phyloP scores from a whole-genome alignment of 495 filamentous ascomycete species.

The Neurospora sp. region DNA sequence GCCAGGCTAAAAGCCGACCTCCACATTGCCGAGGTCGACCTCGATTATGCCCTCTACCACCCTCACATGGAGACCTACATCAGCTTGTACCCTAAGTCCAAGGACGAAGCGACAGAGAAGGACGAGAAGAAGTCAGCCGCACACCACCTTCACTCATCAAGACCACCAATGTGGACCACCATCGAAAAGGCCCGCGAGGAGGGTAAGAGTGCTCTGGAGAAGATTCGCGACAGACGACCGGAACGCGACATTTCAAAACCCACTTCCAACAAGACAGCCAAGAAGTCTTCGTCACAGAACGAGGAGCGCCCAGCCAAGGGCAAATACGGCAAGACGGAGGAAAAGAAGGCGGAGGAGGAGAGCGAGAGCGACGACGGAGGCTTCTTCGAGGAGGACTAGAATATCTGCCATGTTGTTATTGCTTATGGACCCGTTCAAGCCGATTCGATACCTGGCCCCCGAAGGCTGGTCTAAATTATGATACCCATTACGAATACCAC shows the following conservation, averaged over 20 bases:
- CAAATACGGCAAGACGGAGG: background rate
- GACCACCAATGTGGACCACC: slow-evolving; percentile 55
- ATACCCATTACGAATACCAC: slow-evolving; percentile 9
- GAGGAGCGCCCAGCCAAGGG: background rate
- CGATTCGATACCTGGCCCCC: background rate
- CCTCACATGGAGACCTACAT: slow-evolving; percentile 73
- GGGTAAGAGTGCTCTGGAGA: slow-evolving; percentile 43
- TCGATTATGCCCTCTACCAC: slow-evolving; percentile 79
- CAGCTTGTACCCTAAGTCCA: slow-evolving; percentile 55
- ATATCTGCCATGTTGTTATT: background rate
- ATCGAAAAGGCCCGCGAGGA: slow-evolving; percentile 63
- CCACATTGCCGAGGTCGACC: slow-evolving; percentile 63
- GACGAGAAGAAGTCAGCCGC: slow-evolving; percentile 24
- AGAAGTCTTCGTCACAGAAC: background rate
- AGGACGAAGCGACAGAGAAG: background rate
- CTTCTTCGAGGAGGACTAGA: slow-evolving; percentile 24
- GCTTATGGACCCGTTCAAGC: background rate
- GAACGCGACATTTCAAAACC: background rate
- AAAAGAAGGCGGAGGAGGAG: slow-evolving; percentile 2
- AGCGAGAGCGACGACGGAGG: slow-evolving; percentile 18
- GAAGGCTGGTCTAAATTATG: slow-evolving; percentile 3
- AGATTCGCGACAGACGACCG: slow-evolving; percentile 35
- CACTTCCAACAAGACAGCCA: background rate
- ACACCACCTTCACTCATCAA: slow-evolving; percentile 24
- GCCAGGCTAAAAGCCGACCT: slow-evolving; percentile 46